Conservation (phyloP, 2,329 filamentous ascomycete species). For the Phyllosticta paracitricarpa region DNA sequence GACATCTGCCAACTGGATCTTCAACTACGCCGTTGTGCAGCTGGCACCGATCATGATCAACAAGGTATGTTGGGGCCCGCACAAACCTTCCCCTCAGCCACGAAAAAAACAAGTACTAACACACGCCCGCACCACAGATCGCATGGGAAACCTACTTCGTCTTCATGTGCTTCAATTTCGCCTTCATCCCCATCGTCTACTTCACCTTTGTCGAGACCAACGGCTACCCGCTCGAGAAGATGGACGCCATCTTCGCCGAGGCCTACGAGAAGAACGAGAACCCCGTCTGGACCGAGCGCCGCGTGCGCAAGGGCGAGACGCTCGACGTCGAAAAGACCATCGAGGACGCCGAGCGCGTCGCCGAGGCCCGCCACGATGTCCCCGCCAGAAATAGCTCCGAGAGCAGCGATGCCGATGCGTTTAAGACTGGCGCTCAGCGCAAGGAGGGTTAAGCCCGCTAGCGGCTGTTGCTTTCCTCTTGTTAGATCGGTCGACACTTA, state of each 20-base stretch:
- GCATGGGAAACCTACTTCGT: conserved; percentile 10
- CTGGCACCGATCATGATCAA: conserved; percentile 17
- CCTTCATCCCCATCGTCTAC: conserved; percentile 15
- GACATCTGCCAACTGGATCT: conserved; percentile 29
- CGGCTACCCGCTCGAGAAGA: conserved; percentile 19
- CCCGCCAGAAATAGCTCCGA: background rate
- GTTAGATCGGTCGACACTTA: background rate
- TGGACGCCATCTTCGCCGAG: conserved; percentile 20
- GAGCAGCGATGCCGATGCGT: background rate
- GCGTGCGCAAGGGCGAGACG: conserved; percentile 15
- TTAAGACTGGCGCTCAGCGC: background rate
- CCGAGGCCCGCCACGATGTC: conserved; percentile 1
- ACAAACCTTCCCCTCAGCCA: background rate
- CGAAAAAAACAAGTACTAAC: too few species aligned
- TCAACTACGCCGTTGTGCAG: conserved; percentile 37
- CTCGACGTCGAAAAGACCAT: conserved; percentile 14
- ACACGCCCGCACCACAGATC: background rate
- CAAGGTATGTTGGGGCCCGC: background rate
- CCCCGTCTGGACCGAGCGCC: conserved; percentile 17
- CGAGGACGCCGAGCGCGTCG: conserved; percentile 6
- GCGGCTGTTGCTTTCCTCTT: too few species aligned
- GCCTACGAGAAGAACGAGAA: conserved; percentile 21
- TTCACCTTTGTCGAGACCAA: conserved; percentile 13
- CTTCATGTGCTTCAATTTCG: conserved; percentile 10
- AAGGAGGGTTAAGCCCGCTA: too few species aligned